Conservation (phyloP, 2,329 filamentous ascomycete species). For the Myriosclerotinia curreyana region DNA sequence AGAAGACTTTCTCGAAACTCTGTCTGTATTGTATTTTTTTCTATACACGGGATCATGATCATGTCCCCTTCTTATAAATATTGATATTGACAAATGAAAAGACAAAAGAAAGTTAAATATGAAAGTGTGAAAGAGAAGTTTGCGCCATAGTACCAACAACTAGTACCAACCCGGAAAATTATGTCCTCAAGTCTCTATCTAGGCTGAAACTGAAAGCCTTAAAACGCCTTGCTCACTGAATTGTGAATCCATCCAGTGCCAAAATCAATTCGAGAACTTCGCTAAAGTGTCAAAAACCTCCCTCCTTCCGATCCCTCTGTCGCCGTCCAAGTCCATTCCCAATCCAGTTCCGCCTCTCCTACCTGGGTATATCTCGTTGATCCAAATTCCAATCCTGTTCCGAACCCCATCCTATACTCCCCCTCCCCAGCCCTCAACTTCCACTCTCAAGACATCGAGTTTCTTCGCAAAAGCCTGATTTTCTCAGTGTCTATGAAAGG, state of each 20-base stretch:
- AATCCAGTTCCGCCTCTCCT: not conserved
- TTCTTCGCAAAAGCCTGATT: not conserved
- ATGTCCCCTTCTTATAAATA: not conserved
- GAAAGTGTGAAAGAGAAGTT: not conserved
- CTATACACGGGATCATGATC: not conserved
- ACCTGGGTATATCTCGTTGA: not conserved
- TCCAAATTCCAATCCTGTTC: slow-evolving; percentile 5
- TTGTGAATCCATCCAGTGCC: not conserved
- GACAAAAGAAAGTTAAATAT: not conserved
- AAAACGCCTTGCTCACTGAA: slow-evolving; percentile 12
- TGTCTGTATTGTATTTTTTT: too few relatives aligned
- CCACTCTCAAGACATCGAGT: not conserved
- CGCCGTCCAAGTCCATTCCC: not conserved
- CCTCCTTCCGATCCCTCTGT: not conserved
- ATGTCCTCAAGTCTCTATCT: too few relatives aligned
- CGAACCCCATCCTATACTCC: not conserved
- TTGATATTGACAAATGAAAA: not conserved
- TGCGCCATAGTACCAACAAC: not conserved
- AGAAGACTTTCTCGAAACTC: too few relatives aligned
- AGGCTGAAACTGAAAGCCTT: too few relatives aligned
- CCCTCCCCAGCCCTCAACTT: not conserved
- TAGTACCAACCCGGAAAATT: too few relatives aligned
- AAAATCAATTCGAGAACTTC: not conserved
- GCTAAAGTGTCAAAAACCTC: not conserved
- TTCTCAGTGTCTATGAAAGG: not conserved